Evolutionary conservation across 768 basidiomycete genomes (phyloP).

Genomic region (Naematelia encephala): DNA sequence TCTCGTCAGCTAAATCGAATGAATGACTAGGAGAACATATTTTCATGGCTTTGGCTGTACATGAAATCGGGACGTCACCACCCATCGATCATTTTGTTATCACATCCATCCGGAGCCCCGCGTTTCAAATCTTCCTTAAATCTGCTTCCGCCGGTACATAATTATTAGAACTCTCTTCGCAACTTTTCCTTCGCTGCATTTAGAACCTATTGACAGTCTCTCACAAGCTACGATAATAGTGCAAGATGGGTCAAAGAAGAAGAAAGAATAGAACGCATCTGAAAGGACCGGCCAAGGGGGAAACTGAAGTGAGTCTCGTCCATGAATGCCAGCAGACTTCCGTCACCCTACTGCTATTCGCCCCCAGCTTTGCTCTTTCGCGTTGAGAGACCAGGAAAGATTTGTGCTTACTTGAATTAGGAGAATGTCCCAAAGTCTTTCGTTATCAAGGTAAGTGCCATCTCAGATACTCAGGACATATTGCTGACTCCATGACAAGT

Average conservation of each 20-base stretch:
- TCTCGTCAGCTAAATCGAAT: not conserved
- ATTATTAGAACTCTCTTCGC: not conserved
- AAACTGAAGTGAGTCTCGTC: conserved; percentile 34
- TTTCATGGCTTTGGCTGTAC: not conserved
- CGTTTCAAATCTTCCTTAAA: not conserved
- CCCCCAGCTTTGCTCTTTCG: too few relatives aligned
- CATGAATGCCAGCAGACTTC: too few relatives aligned
- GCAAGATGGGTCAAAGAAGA: conserved; percentile 40
- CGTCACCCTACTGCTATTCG: not conserved
- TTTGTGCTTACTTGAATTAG: conserved; percentile 10
- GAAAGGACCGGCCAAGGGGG: conserved; percentile 40
- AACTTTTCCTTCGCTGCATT: not conserved
- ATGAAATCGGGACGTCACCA: not conserved
- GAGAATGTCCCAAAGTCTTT: conserved; percentile 75
- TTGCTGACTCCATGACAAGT: conserved; percentile 46
- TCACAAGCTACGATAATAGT: not conserved
- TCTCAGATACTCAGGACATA: not conserved
- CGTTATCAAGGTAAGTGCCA: conserved; percentile 66
- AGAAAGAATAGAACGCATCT: conserved; percentile 51
- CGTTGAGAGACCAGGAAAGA: too few relatives aligned
- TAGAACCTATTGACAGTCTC: not conserved
- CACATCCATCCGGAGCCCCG: not conserved
- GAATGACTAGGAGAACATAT: not conserved
- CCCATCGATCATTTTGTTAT: not conserved
- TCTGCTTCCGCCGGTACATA: not conserved